A percentile compares a stretch with the other conserved stretches of the same genome.
These are phyloP conservation scores for Lyophyllum semitale DNA, from an alignment of 768 basidiomycete genomes.

Conservation along the genomic window DNA sequence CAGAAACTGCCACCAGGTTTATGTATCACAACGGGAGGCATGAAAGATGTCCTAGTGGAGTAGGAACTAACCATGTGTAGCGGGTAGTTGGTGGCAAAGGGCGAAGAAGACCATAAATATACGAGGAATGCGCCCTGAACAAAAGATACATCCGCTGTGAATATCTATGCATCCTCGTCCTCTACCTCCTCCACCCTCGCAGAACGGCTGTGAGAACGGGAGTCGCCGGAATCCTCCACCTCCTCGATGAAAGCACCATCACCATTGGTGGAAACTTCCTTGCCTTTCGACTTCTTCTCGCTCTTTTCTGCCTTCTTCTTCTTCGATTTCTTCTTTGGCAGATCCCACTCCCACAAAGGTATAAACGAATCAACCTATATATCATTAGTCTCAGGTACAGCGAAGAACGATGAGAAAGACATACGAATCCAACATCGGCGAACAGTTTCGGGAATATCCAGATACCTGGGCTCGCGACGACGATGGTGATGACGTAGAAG, in stretches of 20 bases:
- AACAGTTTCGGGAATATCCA: conserved; percentile 99
- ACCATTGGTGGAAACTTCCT: conserved; percentile 43
- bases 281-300: conserved; percentile 46
- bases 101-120: conserved; percentile 4
- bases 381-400: not conserved
- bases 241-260: conserved; percentile 48
- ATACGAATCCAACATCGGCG: conserved; percentile 96
- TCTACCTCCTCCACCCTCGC: conserved; percentile 52
- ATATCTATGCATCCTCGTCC: conserved; percentile 36
- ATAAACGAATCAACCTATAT: conserved; percentile 95
- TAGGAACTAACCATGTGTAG: not conserved
- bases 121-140: not conserved
- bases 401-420: conserved; percentile 34
- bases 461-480: conserved; percentile 87
- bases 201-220: conserved; percentile 42
- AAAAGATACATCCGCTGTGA: conserved; percentile 9
- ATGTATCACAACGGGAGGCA: not conserved
- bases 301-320: conserved; percentile 64
- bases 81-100: not conserved
- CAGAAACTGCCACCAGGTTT: no score
- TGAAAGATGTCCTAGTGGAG: not conserved
- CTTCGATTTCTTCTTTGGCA: conserved; percentile 75
- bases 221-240: conserved; percentile 43
- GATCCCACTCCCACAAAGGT: conserved; percentile 96
- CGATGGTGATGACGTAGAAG: conserved; percentile 89